phyloP scores from a whole-genome alignment of 2,329 filamentous ascomycete species.

The Sporothrix schenckii region DNA sequence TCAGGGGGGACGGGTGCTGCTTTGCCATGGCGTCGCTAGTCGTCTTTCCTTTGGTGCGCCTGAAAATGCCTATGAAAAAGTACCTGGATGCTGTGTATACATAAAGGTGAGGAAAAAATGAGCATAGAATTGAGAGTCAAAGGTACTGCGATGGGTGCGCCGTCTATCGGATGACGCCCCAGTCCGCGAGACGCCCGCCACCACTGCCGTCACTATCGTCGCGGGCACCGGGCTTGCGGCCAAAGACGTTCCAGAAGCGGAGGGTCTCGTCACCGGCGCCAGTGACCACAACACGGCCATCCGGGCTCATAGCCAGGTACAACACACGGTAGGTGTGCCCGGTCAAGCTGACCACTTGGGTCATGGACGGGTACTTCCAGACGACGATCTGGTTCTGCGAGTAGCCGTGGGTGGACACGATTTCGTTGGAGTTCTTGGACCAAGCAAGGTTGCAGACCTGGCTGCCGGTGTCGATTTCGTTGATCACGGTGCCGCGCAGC shows the following conservation, averaged over 20 bases:
- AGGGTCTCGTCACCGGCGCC: constrained; percentile 95
- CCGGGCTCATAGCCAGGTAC: constrained; percentile 96
- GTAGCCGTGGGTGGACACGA: constrained; percentile 96
- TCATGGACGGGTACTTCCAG: constrained; percentile 99
- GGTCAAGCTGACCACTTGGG: constrained; percentile 90
- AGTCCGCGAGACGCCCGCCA: constrained; percentile 69
- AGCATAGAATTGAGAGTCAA: constrained; percentile 16
- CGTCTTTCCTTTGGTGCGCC: constrained; percentile 11
- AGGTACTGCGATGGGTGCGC: not conserved
- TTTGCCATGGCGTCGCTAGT: not conserved
- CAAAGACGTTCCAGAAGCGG: constrained; percentile 96
- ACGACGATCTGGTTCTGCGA: constrained; percentile 98
- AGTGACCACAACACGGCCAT: constrained; percentile 90
- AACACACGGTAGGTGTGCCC: constrained; percentile 92
- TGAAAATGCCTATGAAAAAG: constrained; percentile 21
- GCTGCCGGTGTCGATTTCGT: constrained; percentile 92
- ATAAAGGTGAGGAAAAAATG: not conserved
- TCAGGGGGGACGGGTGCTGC: not conserved
- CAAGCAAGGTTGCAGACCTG: constrained; percentile 99
- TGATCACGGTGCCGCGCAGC: constrained; percentile 74
- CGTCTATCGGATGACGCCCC: constrained; percentile 79
- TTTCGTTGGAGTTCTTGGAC: constrained; percentile 97
- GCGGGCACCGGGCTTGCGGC: constrained; percentile 72
- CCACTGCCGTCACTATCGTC: constrained; percentile 62
- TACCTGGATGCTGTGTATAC: constrained; percentile 14